Evolutionary conservation across 805 yeast species (phyloP), one percentile per base, ranked within the genome.

Genomic region (Ogataea parapolymorpha): DNA sequence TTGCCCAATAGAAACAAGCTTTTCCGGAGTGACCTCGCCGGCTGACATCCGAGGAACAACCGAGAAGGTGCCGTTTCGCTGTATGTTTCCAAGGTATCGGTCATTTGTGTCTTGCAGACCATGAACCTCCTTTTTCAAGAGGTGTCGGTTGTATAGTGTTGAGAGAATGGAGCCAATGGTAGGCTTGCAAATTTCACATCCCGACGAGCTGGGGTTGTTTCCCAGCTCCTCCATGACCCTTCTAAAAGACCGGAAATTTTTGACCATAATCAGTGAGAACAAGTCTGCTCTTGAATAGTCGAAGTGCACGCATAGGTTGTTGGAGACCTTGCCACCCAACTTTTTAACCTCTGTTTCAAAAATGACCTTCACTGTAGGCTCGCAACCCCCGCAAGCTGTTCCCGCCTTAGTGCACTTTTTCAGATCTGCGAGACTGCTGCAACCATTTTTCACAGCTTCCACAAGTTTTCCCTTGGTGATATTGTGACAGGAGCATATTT

Each of bases 351-450:
- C 67, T 2, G 59, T 46, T 26, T 59, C 63, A 44, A 63, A 65
- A 7, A 65, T 59, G 16, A 61, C 58, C 46, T 63, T 63, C 45
- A 65, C 59, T 1, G 65, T 61, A 6, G 66, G 63, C 31, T 61
- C 64, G 49, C 70, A 65, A 7, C 68, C 70, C 35, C 70, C 68
- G 41, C 70, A 65, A 1, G 68, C 65, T 15, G 68, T 62, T 16
- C 63, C 70, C 3, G 70, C 68, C 39, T 65, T 65, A 5, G 69
- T 63, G 32, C 55, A 48, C 22, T 60, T 56, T 48, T 63, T 63
- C 35, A 65, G 46, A 25, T 62, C 66, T 9, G 61, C 62, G 13
- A 65, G 35, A 13, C 64, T 55, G 2, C 45, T 45, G 26, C 61
- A 55, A 13, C 57, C 69, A 41, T 52, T 53, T 17, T 54, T 47